Conservation (phyloP, 768 basidiomycete species). For the Russula emetica region DNA sequence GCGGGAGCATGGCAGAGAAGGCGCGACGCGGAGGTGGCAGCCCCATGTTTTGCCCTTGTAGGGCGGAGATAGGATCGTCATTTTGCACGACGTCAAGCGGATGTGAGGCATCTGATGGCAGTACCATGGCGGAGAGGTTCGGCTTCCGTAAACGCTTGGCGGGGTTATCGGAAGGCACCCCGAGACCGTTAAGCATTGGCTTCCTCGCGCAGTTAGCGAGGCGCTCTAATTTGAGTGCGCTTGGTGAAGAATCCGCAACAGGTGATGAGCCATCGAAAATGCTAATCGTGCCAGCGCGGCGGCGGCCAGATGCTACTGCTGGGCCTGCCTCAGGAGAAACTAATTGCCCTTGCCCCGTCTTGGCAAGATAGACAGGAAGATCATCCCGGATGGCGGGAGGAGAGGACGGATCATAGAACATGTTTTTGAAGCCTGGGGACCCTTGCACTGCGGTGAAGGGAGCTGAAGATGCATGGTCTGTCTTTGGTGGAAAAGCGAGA, state of each 20-base stretch:
- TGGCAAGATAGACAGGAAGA: conserved; percentile 37
- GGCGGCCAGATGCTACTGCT: conserved; percentile 21
- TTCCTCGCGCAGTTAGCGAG: conserved; percentile 41
- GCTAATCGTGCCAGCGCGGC: conserved; percentile 24
- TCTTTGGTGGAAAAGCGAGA: conserved; percentile 31
- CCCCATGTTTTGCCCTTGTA: conserved; percentile 12
- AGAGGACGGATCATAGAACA: conserved; percentile 59
- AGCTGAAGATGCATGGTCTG: conserved; percentile 26
- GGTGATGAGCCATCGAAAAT: conserved; percentile 42
- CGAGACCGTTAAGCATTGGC: conserved; percentile 52
- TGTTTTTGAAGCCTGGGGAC: conserved; percentile 42
- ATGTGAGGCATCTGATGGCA: conserved; percentile 41
- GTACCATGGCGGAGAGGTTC: conserved; percentile 59
- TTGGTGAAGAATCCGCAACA: conserved; percentile 49
- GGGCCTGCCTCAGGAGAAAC: conserved; percentile 31
- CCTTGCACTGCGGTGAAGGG: conserved; percentile 31
- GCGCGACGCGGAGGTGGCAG: conserved; percentile 60
- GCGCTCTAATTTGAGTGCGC: conserved; percentile 45
- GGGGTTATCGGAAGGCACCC: conserved; percentile 46
- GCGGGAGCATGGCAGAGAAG: conserved; percentile 66
- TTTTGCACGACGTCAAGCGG: conserved; percentile 35
- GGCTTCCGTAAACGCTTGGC: conserved; percentile 63
- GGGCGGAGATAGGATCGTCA: conserved; percentile 21
- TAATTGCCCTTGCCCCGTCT: conserved; percentile 37
- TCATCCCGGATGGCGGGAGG: conserved; percentile 32